Evolutionary conservation across 2,329 filamentous ascomycete species (phyloP).

Genomic region (Sclerotinia spermophila): DNA sequence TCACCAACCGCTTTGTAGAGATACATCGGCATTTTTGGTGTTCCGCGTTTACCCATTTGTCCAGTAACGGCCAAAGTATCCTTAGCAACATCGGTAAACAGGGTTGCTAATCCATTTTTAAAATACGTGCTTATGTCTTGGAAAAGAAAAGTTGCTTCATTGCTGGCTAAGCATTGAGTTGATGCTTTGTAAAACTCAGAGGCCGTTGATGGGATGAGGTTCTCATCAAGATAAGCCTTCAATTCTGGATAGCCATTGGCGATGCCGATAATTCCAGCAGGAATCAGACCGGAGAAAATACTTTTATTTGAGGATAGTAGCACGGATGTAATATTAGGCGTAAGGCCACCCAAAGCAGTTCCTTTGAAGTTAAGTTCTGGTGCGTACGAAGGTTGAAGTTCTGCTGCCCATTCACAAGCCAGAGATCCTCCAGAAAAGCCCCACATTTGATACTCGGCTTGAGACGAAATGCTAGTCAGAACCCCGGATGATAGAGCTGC

Average conservation of each 20-base stretch:
- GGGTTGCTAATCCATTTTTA: constrained; percentile 36
- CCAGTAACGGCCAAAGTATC: not conserved
- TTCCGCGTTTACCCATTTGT: constrained; percentile 37
- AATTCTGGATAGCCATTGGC: constrained; percentile 14
- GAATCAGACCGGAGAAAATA: constrained; percentile 34
- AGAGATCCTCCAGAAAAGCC: constrained; percentile 55
- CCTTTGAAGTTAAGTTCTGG: constrained; percentile 50
- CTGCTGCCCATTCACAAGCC: constrained; percentile 50
- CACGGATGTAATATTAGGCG: constrained; percentile 42
- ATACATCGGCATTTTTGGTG: constrained; percentile 46
- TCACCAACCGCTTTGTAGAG: constrained; percentile 49
- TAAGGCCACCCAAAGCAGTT: constrained; percentile 48
- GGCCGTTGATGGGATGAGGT: constrained; percentile 31
- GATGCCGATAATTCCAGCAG: constrained; percentile 20
- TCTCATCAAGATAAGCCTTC: not conserved
- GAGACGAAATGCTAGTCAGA: not conserved
- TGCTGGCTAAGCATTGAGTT: constrained; percentile 32
- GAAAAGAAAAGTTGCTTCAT: constrained; percentile 33
- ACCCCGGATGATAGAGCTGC: constrained; percentile 20
- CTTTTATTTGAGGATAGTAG: constrained; percentile 38
- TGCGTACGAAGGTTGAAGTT: constrained; percentile 50
- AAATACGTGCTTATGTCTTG: constrained; percentile 44
- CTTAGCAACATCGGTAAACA: constrained; percentile 9
- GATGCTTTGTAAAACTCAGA: constrained; percentile 36
- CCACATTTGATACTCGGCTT: constrained; percentile 40